Conservation (phyloP, 192 early-diverging fungal species). For the Spizellomyces punctatus region DNA sequence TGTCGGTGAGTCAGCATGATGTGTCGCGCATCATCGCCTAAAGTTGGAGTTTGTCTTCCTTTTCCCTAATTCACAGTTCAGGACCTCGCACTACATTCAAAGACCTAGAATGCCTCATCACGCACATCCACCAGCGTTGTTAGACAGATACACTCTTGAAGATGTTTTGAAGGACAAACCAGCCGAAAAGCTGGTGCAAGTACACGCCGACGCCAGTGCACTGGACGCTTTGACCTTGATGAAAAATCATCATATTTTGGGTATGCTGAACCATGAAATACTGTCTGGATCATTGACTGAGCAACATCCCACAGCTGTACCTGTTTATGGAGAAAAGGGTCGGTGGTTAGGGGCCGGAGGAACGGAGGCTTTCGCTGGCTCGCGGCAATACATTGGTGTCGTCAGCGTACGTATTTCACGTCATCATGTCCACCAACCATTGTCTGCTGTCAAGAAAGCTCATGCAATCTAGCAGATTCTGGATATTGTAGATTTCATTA, state of each 20-base stretch:
- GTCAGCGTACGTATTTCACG: conserved; percentile 11
- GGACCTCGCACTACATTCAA: too few relatives aligned
- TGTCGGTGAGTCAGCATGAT: too few relatives aligned
- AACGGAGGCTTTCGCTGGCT: conserved; percentile 4
- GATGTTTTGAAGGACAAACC: background rate
- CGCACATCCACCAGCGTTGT: background rate
- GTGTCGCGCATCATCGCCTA: too few relatives aligned
- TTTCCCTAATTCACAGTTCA: too few relatives aligned
- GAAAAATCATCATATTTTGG: conserved; percentile 13
- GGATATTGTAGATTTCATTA: conserved; percentile 20
- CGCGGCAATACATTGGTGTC: conserved; percentile 32
- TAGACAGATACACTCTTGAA: conserved; percentile 10
- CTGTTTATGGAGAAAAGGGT: conserved; percentile 32
- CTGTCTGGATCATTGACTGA: background rate
- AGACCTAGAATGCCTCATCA: too few relatives aligned
- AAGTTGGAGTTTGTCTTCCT: too few relatives aligned
- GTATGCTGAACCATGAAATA: background rate
- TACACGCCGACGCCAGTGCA: background rate
- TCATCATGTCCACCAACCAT: too few relatives aligned
- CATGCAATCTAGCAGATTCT: conserved; percentile 14
- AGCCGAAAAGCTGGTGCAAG: background rate
- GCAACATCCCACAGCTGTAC: conserved; percentile 2
- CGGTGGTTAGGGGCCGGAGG: conserved; percentile 38
- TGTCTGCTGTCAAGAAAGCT: background rate
- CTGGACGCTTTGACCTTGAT: conserved; percentile 14